Evolutionary conservation across 2,329 filamentous ascomycete genomes (phyloP).

Genomic region (Juglanconis sp.): DNA sequence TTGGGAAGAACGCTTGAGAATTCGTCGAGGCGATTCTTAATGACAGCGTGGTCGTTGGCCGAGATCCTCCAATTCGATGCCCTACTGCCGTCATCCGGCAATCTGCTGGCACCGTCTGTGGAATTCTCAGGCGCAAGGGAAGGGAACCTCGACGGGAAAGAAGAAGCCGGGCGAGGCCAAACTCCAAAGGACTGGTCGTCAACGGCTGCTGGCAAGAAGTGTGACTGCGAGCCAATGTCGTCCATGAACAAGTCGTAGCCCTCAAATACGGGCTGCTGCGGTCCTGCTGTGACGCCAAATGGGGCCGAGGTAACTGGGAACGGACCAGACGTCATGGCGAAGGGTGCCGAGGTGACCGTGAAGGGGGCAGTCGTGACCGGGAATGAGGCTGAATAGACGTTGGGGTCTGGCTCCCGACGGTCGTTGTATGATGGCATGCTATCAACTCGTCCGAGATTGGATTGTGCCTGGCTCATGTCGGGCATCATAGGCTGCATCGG

Average conservation of each 20-base stretch:
- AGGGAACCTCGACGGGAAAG: slow-evolving; percentile 53
- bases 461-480: slow-evolving; percentile 39
- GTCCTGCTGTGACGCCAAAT: slow-evolving; percentile 11
- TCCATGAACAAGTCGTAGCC: slow-evolving; percentile 60
- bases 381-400: slow-evolving; percentile 39
- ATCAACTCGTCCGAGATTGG: slow-evolving; percentile 43
- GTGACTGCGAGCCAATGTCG: slow-evolving; percentile 51
- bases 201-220: slow-evolving; percentile 47
- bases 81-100: slow-evolving; percentile 40
- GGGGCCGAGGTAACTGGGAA: slow-evolving; percentile 37
- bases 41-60: slow-evolving; percentile 50
- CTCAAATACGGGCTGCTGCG: slow-evolving; percentile 41
- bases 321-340: slow-evolving; percentile 33
- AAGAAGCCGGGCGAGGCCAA: slow-evolving; percentile 48
- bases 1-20: slow-evolving; percentile 58
- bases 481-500: slow-evolving; percentile 50
- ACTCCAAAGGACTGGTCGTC: slow-evolving; percentile 47
- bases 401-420: slow-evolving; percentile 44
- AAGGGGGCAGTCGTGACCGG: slow-evolving; percentile 34
- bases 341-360: slow-evolving; percentile 11
- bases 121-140: slow-evolving; percentile 51
- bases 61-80: slow-evolving; percentile 46
- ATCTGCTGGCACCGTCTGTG: slow-evolving; percentile 32
- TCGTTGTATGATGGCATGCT: slow-evolving; percentile 43
- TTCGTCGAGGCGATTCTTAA: slow-evolving; percentile 58